Evolutionary conservation across 1,284 basidiomycete species (phyloP).

Genomic region (Ustanciosporium gigantosporum): DNA sequence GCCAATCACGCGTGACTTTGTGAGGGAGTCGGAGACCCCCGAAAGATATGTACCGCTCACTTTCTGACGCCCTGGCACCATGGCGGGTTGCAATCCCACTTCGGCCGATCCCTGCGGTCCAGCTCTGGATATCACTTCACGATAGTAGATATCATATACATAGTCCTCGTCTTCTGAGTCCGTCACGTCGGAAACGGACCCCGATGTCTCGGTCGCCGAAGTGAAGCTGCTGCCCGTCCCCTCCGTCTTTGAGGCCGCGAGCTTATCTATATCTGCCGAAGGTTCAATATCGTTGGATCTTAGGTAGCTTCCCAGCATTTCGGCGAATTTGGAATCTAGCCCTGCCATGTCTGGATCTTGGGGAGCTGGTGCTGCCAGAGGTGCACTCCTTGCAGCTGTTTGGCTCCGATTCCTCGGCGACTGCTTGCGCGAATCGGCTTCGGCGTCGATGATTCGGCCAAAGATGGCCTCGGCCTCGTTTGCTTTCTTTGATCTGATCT

Average conservation of each 20-base stretch:
- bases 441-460: constrained; percentile 38
- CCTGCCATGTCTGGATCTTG: constrained; percentile 34
- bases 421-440: constrained; percentile 7
- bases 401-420: too few species aligned
- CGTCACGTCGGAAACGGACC: neutral
- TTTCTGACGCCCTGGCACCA: constrained; percentile 33
- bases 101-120: constrained; percentile 27
- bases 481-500: constrained; percentile 33
- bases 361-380: neutral
- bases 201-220: neutral
- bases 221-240: neutral
- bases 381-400: too few species aligned
- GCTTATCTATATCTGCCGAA: constrained; percentile 26
- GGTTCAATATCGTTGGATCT: constrained; percentile 36
- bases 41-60: constrained; percentile 3
- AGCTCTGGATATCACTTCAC: constrained; percentile 36
- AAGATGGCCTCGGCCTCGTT: constrained; percentile 39
- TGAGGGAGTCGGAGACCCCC: constrained; percentile 23
- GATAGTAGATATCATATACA: constrained; percentile 58
- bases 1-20: constrained; percentile 23
- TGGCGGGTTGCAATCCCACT: constrained; percentile 21
- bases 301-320: constrained; percentile 45
- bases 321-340: constrained; percentile 42
- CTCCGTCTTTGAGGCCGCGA: constrained; percentile 1
- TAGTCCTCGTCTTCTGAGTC: constrained; percentile 43